phyloP scores from a whole-genome alignment of 352 stramenopile species.

The Elongisporangium anandrum region DNA sequence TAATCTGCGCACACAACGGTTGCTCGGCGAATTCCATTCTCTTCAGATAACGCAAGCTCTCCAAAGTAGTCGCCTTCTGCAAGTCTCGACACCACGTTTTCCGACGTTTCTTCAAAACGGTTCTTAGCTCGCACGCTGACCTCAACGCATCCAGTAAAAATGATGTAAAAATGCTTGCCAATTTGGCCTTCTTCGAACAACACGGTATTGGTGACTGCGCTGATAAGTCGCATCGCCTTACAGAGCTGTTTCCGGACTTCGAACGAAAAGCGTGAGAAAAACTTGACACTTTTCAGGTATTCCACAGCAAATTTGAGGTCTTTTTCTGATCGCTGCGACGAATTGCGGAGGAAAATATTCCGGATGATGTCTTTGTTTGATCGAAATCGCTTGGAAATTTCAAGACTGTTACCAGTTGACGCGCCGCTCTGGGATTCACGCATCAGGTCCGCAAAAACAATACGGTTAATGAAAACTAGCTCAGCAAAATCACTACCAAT shows the following conservation, averaged over 20 bases:
- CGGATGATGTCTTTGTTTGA: conserved; percentile 87
- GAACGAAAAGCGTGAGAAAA: conserved; percentile 83
- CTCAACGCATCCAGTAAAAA: conserved; percentile 69
- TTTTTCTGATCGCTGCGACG: conserved; percentile 67
- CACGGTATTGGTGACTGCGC: conserved; percentile 71
- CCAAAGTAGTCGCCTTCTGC: conserved; percentile 77
- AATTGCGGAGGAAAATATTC: conserved; percentile 76
- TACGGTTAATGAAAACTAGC: conserved; percentile 64
- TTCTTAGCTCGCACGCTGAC: conserved; percentile 69
- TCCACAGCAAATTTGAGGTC: conserved; percentile 84
- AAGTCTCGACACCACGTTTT: conserved; percentile 63
- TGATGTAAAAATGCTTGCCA: conserved; percentile 81
- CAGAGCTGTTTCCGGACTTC: conserved; percentile 84
- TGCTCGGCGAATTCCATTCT: conserved; percentile 57
- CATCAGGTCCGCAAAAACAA: conserved; percentile 61
- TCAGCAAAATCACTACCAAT: conserved; percentile 45
- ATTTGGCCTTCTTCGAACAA: conserved; percentile 79
- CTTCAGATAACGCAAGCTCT: conserved; percentile 67
- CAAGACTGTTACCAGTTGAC: conserved; percentile 33
- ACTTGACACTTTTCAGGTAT: conserved; percentile 86
- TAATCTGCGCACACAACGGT: conserved; percentile 70
- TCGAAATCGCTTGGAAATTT: conserved; percentile 72
- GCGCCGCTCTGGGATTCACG: conserved; percentile 53
- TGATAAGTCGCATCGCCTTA: conserved; percentile 77
- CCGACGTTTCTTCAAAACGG: conserved; percentile 59